Conservation (phyloP, 1,284 basidiomycete genomes). For the Leccinum pachyderme region DNA sequence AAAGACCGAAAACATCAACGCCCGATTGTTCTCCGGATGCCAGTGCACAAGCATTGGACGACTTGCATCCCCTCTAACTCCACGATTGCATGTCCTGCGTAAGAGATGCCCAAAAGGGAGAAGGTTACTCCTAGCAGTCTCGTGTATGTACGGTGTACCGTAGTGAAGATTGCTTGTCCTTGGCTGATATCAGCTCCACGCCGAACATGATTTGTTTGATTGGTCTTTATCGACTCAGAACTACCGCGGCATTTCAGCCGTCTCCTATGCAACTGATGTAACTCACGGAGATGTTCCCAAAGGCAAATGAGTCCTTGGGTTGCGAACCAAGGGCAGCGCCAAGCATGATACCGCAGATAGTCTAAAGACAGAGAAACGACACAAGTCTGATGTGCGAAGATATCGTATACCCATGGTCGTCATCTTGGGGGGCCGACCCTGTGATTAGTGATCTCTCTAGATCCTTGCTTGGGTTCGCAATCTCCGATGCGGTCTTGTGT, state of each 20-base stretch:
- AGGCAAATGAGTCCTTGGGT: neutral
- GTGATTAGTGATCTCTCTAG: neutral
- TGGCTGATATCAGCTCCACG: neutral
- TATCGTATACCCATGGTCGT: neutral
- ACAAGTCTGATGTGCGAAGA: neutral
- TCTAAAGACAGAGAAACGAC: neutral
- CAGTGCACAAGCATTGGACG: neutral
- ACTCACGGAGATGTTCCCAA: neutral
- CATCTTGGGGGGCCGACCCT: neutral
- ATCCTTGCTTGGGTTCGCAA: neutral
- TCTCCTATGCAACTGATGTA: neutral
- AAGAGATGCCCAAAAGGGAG: neutral
- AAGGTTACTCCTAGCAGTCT: neutral
- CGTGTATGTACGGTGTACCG: neutral
- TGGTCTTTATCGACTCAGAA: neutral
- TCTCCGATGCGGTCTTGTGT: neutral
- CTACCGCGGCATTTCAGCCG: neutral
- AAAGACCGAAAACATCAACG: neutral
- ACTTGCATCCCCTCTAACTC: conserved; percentile 18
- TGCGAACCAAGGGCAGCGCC: neutral
- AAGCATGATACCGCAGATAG: neutral
- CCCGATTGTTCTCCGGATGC: neutral
- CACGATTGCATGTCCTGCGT: neutral
- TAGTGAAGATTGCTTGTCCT: neutral
- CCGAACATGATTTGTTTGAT: neutral